phyloP scores from a whole-genome alignment of 257 asterid species.

The Salvia rosmarinus region DNA sequence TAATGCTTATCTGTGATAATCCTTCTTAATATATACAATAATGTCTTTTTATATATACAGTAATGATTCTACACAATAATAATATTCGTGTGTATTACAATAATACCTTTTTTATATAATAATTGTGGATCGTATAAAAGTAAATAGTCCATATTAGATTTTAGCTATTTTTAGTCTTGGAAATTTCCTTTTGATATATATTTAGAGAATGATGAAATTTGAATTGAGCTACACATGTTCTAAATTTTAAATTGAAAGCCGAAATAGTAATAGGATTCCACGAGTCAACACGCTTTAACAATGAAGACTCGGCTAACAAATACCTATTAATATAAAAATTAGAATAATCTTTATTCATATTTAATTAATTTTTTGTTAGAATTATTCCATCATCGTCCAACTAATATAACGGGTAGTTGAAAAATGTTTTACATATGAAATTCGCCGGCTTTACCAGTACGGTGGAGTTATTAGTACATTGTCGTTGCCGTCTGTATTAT shows the following conservation, averaged over 20 bases:
- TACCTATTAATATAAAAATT: not conserved
- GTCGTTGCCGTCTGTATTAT: not conserved
- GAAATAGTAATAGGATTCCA: not conserved
- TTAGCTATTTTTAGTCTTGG: too few relatives aligned
- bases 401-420: slow-evolving; percentile 14
- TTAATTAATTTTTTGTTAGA: not conserved
- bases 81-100: too few relatives aligned
- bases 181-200: too few relatives aligned
- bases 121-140: too few relatives aligned
- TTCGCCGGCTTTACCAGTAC: not conserved
- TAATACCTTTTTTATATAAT: too few relatives aligned
- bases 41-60: too few relatives aligned
- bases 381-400: slow-evolving; percentile 29
- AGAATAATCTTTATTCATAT: not conserved
- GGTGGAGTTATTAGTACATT: not conserved
- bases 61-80: too few relatives aligned
- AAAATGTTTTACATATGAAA: not conserved
- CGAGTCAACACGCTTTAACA: slow-evolving; percentile 17
- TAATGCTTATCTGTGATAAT: too few relatives aligned
- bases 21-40: too few relatives aligned
- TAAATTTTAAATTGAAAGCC: not conserved
- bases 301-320: not conserved
- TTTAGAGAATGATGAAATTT: not conserved
- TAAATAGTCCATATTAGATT: too few relatives aligned
- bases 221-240: not conserved